Conservation (phyloP, 305 asterid genomes). For the Vinca major region DNA sequence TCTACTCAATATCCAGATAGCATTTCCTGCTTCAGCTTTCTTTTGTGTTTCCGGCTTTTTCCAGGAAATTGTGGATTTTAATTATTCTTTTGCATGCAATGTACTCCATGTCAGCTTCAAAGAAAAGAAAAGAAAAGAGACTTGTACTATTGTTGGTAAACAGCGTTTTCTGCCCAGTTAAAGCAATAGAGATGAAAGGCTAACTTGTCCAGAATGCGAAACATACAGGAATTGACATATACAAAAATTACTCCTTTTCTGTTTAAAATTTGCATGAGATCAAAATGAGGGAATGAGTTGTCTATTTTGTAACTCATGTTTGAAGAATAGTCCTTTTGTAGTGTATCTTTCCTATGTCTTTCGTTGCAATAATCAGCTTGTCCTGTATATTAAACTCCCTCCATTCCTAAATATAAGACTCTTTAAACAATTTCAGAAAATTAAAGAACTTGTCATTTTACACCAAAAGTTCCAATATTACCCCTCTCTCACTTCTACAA, state of each 20-base stretch:
- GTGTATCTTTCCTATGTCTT: background rate
- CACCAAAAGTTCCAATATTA: no score
- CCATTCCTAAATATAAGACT: no score
- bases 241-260: background rate
- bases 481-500: no score
- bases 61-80: background rate
- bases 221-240: background rate
- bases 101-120: background rate
- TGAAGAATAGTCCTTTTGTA: background rate
- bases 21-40: background rate
- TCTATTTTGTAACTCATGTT: background rate
- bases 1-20: background rate
- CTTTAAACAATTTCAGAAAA: no score
- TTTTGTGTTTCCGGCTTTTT: background rate
- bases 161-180: background rate
- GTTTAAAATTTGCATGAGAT: background rate
- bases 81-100: background rate
- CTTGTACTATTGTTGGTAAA: background rate
- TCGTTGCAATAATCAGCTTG: background rate
- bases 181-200: background rate
- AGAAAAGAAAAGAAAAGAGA: background rate
- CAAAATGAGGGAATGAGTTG: background rate
- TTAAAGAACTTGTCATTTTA: no score
- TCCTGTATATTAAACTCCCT: no score
- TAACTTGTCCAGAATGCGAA: background rate